Evolutionary conservation across 192 early-diverging fungal species (phyloP), one percentile per base, ranked within the genome.

Genomic region (Irineochytrium annulatum): DNA sequence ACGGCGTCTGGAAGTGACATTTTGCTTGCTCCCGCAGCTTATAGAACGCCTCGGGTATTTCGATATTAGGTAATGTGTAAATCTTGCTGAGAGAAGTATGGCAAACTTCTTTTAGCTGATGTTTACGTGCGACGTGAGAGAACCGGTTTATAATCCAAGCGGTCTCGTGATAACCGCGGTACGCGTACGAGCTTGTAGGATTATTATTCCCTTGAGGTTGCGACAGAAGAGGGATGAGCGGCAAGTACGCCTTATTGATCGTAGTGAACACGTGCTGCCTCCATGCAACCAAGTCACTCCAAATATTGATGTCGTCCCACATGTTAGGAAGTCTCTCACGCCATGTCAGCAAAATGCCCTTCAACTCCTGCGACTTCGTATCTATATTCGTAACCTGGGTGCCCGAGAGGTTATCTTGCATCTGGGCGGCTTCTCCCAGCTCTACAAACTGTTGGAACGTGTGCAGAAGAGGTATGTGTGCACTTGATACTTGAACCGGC

Each of bases 71-170:
- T 27, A 99, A 79, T 1, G 91, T 95, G 74, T 99, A 99, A 56
- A 99, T 98, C 63, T 94, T 94, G 65, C 89, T 91, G 33, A 99
- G 79, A 28, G 72, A 73, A 27, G 65, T 66, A 61, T 93, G 88
- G 69, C 94, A 97, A 11, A 99, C 95, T 39, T 97, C 93, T 3
- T 89, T 85, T 19, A 99, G 78, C n/a, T 87, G 85, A 65, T 99
- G 97, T 57, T 95, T 91, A 0, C 97, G 77, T 3, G 95, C 93
- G 32, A 97, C 90, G 45, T 95, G 91, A 2, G 97, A 95, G 70
- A 99, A 99, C 35, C 95, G 81, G 66, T 99, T 99, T 77, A 97
- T 98, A 29, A 96, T 98, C 97, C 97, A 99, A 2, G 97, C 97
- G 29, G 95, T 98, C 71, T 99, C 95, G 71, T 99, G 97, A 72